Percentiles rank a stretch among this genome's conserved stretches.
These are phyloP conservation scores for Trichoderma semiorbis DNA, from an alignment of 2,329 filamentous ascomycete species.

Conservation along the genomic window DNA sequence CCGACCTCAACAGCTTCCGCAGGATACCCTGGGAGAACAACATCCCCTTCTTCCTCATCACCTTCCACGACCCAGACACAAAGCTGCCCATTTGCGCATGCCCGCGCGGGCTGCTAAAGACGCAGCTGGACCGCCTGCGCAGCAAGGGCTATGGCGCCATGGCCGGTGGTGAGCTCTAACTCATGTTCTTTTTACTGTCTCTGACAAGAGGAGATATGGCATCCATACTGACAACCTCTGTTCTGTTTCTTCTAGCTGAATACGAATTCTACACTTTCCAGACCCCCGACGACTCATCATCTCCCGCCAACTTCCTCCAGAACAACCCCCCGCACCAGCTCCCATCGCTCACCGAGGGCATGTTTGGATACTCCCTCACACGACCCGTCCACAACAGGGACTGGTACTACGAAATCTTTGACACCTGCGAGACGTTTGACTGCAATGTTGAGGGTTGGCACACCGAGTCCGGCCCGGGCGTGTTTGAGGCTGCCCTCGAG, in stretches of 20 bases:
- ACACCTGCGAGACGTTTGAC: slow-evolving; percentile 71
- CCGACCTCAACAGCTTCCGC: slow-evolving; percentile 73
- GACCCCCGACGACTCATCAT: slow-evolving; percentile 58
- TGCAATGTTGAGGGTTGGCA: slow-evolving; percentile 93
- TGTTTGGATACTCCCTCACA: slow-evolving; percentile 93
- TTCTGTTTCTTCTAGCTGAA: slow-evolving; percentile 60
- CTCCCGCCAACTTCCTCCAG: slow-evolving; percentile 70
- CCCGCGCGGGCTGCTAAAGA: slow-evolving; percentile 71
- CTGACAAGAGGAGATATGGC: not conserved
- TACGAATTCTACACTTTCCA: slow-evolving; percentile 95
- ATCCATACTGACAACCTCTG: not conserved
- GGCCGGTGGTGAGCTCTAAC: slow-evolving; percentile 68
- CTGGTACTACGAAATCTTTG: slow-evolving; percentile 85
- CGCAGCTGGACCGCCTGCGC: slow-evolving; percentile 63
- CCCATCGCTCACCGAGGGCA: slow-evolving; percentile 81
- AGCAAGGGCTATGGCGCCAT: slow-evolving; percentile 73
- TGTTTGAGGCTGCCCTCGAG: slow-evolving; percentile 92
- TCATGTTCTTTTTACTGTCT: not conserved
- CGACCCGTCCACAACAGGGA: slow-evolving; percentile 85
- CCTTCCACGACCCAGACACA: slow-evolving; percentile 79
- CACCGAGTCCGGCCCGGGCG: slow-evolving; percentile 88
- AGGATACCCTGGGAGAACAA: slow-evolving; percentile 89
- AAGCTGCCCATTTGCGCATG: slow-evolving; percentile 69
- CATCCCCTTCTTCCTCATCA: slow-evolving; percentile 80
- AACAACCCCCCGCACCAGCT: slow-evolving; percentile 70